phyloP scores from a whole-genome alignment of 306 rosid species.

The Biancaea sappan region DNA sequence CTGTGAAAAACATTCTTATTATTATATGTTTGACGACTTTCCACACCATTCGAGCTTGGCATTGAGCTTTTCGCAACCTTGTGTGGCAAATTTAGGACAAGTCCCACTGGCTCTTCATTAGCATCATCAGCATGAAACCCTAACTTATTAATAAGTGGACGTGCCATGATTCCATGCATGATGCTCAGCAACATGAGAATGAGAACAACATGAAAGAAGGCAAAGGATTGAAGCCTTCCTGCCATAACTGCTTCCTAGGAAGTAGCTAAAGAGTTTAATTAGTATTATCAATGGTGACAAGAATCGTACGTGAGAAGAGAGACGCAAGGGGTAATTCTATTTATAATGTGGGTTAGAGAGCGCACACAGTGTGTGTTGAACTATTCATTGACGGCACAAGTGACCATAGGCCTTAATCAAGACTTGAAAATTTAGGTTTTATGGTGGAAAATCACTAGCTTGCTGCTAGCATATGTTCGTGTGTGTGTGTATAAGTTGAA shows the following conservation, averaged over 20 bases:
- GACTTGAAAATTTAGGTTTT: not conserved
- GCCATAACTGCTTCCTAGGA: constrained; percentile 8
- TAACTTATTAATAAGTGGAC: constrained; percentile 30
- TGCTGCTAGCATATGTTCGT: not conserved
- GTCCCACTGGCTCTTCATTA: not conserved
- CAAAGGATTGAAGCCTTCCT: constrained; percentile 22
- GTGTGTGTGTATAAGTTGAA: too few relatives aligned
- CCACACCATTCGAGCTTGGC: not conserved
- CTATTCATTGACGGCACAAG: not conserved
- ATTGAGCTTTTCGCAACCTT: not conserved
- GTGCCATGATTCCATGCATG: constrained; percentile 14
- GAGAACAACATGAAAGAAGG: constrained; percentile 17
- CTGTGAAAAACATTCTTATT: not conserved
- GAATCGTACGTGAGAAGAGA: not conserved
- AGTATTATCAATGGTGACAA: too few relatives aligned
- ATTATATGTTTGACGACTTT: not conserved
- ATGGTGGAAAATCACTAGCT: not conserved
- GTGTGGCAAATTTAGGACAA: not conserved
- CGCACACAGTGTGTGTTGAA: not conserved
- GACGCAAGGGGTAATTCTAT: constrained; percentile 4
- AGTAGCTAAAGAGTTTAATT: too few relatives aligned
- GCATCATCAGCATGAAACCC: not conserved
- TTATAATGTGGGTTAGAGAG: constrained; percentile 19
- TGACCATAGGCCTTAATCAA: too few relatives aligned
- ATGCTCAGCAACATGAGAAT: constrained; percentile 26